Percentiles rank a stretch among this genome's conserved stretches.
phyloP scores from a whole-genome alignment of 2,329 filamentous ascomycete species.

The Fusarium euwallaceae region DNA sequence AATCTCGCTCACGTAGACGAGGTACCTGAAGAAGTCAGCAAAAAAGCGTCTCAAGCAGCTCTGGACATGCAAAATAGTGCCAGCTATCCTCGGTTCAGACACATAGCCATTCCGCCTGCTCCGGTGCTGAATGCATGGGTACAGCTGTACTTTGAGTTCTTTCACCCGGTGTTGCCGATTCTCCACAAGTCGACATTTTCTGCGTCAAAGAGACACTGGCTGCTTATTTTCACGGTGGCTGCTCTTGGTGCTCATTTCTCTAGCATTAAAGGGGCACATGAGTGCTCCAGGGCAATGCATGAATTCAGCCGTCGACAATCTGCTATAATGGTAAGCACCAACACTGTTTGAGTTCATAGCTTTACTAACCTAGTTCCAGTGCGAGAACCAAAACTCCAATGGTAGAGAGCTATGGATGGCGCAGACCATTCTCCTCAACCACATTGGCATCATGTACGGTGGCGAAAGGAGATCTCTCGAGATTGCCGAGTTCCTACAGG shows the following conservation, averaged over 20 bases:
- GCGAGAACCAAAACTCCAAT: constrained; percentile 6
- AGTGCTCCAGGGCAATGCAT: constrained; percentile 11
- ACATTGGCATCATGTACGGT: constrained; percentile 7
- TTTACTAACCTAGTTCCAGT: background rate
- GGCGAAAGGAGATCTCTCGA: constrained; percentile 15
- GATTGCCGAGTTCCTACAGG: constrained; percentile 10
- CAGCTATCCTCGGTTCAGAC: constrained; percentile 8
- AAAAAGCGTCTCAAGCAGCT: background rate
- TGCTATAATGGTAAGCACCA: constrained; percentile 1
- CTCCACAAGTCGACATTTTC: constrained; percentile 9
- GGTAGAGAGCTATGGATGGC: constrained; percentile 17
- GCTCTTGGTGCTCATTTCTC: constrained; percentile 14
- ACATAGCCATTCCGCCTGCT: constrained; percentile 1
- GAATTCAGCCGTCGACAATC: constrained; percentile 1
- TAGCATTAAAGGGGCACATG: background rate
- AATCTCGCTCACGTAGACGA: constrained; percentile 12
- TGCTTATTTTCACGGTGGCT: constrained; percentile 10
- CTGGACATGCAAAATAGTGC: background rate
- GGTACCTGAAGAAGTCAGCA: background rate
- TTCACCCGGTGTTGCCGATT: constrained; percentile 8
- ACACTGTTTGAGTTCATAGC: too few species aligned
- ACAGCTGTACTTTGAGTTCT: constrained; percentile 14
- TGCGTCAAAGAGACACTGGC: constrained; percentile 7
- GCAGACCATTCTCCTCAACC: constrained; percentile 6
- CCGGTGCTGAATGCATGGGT: constrained; percentile 8